Conservation (phyloP, 1,284 basidiomycete species). For the Ganoderma sinense region DNA sequence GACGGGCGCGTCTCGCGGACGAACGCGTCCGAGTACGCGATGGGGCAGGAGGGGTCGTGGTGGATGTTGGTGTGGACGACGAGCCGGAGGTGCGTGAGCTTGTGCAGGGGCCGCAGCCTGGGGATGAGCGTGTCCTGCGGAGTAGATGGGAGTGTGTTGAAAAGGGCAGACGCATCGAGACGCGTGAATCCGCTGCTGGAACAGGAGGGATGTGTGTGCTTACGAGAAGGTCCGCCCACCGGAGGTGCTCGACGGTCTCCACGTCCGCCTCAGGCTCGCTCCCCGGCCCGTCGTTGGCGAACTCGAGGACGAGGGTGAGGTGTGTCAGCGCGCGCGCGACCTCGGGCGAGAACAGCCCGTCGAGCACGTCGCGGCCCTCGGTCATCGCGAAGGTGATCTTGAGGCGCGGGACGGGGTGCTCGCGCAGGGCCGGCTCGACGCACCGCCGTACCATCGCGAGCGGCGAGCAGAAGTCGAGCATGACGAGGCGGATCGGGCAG, state of each 20-base stretch:
- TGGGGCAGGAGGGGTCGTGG: background rate
- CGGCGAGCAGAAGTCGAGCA: background rate
- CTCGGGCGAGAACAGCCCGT: background rate
- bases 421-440: background rate
- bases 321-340: background rate
- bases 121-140: background rate
- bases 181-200: background rate
- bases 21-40: background rate
- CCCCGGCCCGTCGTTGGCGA: background rate
- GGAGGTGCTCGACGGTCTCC: background rate
- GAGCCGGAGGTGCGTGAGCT: background rate
- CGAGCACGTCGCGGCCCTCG: background rate
- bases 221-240: background rate
- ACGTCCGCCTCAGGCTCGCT: background rate
- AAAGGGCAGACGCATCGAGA: too few species aligned
- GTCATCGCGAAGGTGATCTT: background rate
- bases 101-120: background rate
- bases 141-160: too few species aligned
- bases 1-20: background rate
- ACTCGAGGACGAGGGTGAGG: background rate
- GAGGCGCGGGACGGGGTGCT: background rate
- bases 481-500: background rate
- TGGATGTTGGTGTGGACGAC: background rate
- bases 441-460: background rate
- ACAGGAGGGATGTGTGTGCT: background rate